These are phyloP conservation scores for Phlebiopsis gigantea DNA, from an alignment of 768 basidiomycete genomes.

Conservation along the genomic window DNA sequence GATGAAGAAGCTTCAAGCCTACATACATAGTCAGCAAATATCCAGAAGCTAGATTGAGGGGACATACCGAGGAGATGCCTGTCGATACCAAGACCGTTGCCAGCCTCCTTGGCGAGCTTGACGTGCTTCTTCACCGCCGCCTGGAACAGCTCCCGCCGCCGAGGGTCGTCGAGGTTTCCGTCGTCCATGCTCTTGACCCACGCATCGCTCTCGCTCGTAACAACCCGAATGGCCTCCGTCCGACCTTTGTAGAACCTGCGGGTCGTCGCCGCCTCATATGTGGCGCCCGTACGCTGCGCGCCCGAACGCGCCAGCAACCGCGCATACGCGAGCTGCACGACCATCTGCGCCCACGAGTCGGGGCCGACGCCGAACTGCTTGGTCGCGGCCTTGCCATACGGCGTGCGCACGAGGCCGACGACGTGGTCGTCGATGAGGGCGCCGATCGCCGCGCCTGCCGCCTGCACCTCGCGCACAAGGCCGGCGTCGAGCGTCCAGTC, in stretches of 20 bases:
- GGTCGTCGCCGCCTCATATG: constrained; percentile 95
- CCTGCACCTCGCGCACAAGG: constrained; percentile 45
- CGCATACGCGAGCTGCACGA: constrained; percentile 84
- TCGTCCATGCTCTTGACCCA: constrained; percentile 79
- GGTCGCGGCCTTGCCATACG: constrained; percentile 82
- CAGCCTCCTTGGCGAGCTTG: constrained; percentile 57
- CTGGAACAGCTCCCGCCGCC: constrained; percentile 49
- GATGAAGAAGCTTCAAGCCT: constrained; percentile 75
- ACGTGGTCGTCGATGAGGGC: constrained; percentile 60
- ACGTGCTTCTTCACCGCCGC: constrained; percentile 63
- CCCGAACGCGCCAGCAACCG: constrained; percentile 48
- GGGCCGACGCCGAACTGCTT: constrained; percentile 88
- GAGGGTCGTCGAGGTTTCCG: constrained; percentile 30
- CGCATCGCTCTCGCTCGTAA: constrained; percentile 67
- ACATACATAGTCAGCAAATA: not conserved
- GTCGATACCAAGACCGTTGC: constrained; percentile 73
- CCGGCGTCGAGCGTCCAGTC: constrained; percentile 46
- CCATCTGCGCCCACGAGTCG: constrained; percentile 92
- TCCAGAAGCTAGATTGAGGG: not conserved
- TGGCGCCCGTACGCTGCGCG: constrained; percentile 58
- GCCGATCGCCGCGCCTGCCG: constrained; percentile 49
- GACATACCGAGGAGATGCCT: constrained; percentile 77
- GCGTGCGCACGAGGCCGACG: constrained; percentile 56
- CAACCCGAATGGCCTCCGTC: constrained; percentile 90
- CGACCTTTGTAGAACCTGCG: constrained; percentile 83